These are phyloP conservation scores for Metschnikowia proteae DNA, from an alignment of 805 yeast species.

Conservation along the genomic window DNA sequence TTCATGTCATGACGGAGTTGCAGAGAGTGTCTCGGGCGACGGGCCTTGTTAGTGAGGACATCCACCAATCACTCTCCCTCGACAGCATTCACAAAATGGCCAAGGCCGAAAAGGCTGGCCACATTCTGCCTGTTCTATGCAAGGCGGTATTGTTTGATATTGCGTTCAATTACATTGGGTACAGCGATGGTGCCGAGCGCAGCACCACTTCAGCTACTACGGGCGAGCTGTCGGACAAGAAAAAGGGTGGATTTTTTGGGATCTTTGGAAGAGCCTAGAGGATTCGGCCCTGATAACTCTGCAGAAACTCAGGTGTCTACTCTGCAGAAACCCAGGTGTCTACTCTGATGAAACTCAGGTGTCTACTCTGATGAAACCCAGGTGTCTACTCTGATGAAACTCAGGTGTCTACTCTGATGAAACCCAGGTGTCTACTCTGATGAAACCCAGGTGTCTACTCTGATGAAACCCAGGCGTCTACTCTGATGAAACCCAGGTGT, in stretches of 20 bases:
- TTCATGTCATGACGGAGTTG: slow-evolving; percentile 49
- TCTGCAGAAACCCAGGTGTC: too few relatives aligned
- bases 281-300: neutral
- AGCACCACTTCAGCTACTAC: slow-evolving; percentile 11
- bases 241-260: slow-evolving; percentile 66
- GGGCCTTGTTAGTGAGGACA: slow-evolving; percentile 43
- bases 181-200: slow-evolving; percentile 28
- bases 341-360: too few relatives aligned
- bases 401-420: too few relatives aligned
- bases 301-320: too few relatives aligned
- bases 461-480: too few relatives aligned
- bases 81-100: slow-evolving; percentile 21
- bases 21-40: slow-evolving; percentile 21
- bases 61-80: slow-evolving; percentile 33
- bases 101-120: slow-evolving; percentile 21
- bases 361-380: too few relatives aligned
- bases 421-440: too few relatives aligned
- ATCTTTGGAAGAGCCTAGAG: slow-evolving; percentile 52
- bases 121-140: slow-evolving; percentile 57
- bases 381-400: too few relatives aligned
- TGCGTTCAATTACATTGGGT: slow-evolving; percentile 77
- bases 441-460: too few relatives aligned
- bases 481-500: too few relatives aligned
- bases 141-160: slow-evolving; percentile 92
- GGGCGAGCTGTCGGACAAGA: slow-evolving; percentile 36